These are phyloP conservation scores for Phytophthora palmivora DNA, from an alignment of 352 stramenopile genomes.

Conservation along the genomic window DNA sequence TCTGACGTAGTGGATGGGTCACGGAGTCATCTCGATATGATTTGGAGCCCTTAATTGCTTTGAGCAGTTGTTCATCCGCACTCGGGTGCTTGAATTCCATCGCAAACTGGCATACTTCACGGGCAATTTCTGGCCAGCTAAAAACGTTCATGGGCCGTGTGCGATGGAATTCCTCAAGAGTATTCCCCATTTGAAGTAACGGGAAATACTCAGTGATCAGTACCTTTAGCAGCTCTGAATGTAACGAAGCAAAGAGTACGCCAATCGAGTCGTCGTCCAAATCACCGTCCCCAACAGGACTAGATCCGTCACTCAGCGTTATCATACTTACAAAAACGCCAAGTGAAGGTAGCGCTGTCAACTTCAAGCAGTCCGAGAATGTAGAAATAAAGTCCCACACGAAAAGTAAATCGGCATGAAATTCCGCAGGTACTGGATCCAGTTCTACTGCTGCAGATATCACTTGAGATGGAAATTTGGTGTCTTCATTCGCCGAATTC, in stretches of 20 bases:
- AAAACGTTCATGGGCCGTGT: constrained; percentile 79
- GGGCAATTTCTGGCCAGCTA: constrained; percentile 84
- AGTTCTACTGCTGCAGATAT: constrained; percentile 49
- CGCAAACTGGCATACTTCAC: constrained; percentile 75
- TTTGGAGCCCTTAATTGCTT: constrained; percentile 78
- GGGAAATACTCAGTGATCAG: constrained; percentile 75
- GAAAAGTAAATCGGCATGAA: constrained; percentile 69
- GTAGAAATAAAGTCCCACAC: constrained; percentile 82
- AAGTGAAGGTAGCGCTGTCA: constrained; percentile 61
- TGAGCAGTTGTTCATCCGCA: constrained; percentile 74
- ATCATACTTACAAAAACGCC: constrained; percentile 60
- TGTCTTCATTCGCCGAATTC: constrained; percentile 1
- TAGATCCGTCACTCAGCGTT: constrained; percentile 52
- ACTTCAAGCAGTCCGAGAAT: constrained; percentile 69
- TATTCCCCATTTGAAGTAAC: constrained; percentile 72
- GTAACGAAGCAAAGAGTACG: constrained; percentile 54
- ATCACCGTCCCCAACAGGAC: constrained; percentile 51
- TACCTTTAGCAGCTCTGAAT: constrained; percentile 56
- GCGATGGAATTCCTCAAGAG: constrained; percentile 73
- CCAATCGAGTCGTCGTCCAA: constrained; percentile 63
- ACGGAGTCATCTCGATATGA: constrained; percentile 75
- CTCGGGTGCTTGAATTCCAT: constrained; percentile 78
- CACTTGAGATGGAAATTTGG: constrained; percentile 45
- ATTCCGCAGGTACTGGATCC: constrained; percentile 44
- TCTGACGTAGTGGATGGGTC: constrained; percentile 59